phyloP scores from a whole-genome alignment of 1,284 basidiomycete genomes.

The Sphagnurus paluster region DNA sequence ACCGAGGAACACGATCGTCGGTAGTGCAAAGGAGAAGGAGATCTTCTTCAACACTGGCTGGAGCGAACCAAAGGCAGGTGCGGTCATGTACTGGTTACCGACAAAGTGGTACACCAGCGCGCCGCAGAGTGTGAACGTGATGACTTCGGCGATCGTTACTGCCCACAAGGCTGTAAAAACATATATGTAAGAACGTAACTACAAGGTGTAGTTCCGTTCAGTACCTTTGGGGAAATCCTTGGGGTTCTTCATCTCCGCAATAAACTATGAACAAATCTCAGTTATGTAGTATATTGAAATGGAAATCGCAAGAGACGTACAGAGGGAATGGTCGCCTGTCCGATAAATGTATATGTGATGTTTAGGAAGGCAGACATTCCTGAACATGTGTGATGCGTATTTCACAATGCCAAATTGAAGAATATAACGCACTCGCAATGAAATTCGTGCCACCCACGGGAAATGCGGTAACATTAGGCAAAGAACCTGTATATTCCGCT shows the following conservation, averaged over 20 bases:
- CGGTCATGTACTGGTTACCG: constrained; percentile 50
- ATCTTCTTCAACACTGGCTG: constrained; percentile 43
- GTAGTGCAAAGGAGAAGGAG: constrained; percentile 48
- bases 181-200: not conserved
- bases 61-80: constrained; percentile 50
- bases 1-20: constrained; percentile 52
- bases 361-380: constrained; percentile 48
- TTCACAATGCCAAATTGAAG: constrained; percentile 19
- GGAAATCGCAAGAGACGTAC: constrained; percentile 17
- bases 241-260: constrained; percentile 59
- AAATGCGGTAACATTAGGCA: constrained; percentile 39
- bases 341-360: constrained; percentile 62
- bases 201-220: constrained; percentile 24
- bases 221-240: constrained; percentile 63
- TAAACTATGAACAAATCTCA: constrained; percentile 33
- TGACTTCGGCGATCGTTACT: constrained; percentile 51
- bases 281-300: not conserved
- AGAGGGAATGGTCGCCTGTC: constrained; percentile 53
- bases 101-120: constrained; percentile 60
- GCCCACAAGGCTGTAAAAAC: constrained; percentile 40
- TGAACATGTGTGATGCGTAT: constrained; percentile 9
- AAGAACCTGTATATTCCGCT: constrained; percentile 35
- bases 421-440: constrained; percentile 45
- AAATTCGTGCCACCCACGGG: constrained; percentile 52
- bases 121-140: constrained; percentile 61